A percentile compares a stretch with the other conserved stretches of the same genome.
Conservation (phyloP, 2,329 filamentous ascomycete genomes). For the Paraphaeosphaeria sporulosa region DNA sequence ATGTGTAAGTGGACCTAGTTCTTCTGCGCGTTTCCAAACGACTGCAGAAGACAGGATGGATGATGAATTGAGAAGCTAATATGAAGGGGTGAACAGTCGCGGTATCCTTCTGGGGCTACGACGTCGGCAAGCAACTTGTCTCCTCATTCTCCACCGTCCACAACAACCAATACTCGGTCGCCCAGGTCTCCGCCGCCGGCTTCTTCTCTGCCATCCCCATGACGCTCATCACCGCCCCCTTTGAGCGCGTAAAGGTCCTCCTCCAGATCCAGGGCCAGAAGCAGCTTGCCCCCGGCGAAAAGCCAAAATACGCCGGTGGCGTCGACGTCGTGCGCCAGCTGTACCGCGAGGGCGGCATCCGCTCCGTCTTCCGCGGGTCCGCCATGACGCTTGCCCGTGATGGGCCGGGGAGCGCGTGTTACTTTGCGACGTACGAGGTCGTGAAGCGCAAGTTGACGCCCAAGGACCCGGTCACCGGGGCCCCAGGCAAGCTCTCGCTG, state of each 20-base stretch:
- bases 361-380: constrained; percentile 90
- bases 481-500: constrained; percentile 80
- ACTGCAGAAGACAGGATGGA: too few relatives aligned
- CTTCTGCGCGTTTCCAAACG: too few relatives aligned
- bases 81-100: constrained; percentile 57
- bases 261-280: constrained; percentile 97
- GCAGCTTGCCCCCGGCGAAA: constrained; percentile 82
- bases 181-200: constrained; percentile 87
- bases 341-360: constrained; percentile 87
- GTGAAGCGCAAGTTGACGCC: constrained; percentile 90
- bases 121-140: constrained; percentile 91
- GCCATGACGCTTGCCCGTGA: constrained; percentile 92
- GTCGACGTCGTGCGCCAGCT: constrained; percentile 91
- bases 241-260: constrained; percentile 98
- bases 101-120: constrained; percentile 83
- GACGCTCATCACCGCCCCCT: constrained; percentile 97
- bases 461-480: constrained; percentile 73
- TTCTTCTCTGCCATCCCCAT: constrained; percentile 96
- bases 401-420: constrained; percentile 89
- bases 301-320: constrained; percentile 88
- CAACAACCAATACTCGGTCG: constrained; percentile 78
- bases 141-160: constrained; percentile 69
- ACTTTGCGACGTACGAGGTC: constrained; percentile 97
- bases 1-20: too few relatives aligned
- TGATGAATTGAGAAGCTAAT: background rate